Percentiles rank a stretch among this genome's conserved stretches.
These are phyloP conservation scores for Penicillium sp. DNA, from an alignment of 2,329 filamentous ascomycete species.

Conservation along the genomic window DNA sequence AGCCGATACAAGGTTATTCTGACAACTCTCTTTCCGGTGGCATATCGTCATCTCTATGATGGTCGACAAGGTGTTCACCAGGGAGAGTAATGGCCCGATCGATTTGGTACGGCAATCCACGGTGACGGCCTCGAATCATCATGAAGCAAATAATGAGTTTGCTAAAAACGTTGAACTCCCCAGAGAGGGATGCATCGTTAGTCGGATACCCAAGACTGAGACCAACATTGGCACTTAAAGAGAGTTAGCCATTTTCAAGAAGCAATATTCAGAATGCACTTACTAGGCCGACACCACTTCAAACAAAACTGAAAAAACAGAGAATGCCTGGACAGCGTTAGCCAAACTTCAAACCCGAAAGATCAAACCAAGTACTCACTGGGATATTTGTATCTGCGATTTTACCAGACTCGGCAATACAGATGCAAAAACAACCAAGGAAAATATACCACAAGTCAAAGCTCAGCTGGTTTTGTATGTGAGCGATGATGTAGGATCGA, in stretches of 20 bases:
- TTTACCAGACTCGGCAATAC: slow-evolving; percentile 52
- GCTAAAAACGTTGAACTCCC: slow-evolving; percentile 48
- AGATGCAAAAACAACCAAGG: slow-evolving; percentile 59
- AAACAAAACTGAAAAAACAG: background rate
- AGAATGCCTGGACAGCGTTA: background rate
- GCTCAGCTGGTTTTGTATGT: slow-evolving; percentile 63
- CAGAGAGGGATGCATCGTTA: background rate
- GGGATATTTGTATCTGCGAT: slow-evolving; percentile 29
- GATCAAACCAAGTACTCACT: slow-evolving; percentile 12
- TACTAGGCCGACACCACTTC: background rate
- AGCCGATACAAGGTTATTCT: no score
- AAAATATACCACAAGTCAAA: slow-evolving; percentile 68
- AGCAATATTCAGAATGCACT: background rate
- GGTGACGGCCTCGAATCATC: slow-evolving; percentile 58
- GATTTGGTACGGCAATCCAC: slow-evolving; percentile 57
- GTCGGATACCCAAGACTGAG: background rate
- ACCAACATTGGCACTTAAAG: background rate
- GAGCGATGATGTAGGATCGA: slow-evolving; percentile 33
- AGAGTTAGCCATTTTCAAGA: background rate
- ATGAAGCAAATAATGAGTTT: slow-evolving; percentile 58
- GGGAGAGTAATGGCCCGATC: slow-evolving; percentile 37
- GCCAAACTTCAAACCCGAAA: background rate
- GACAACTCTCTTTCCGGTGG: no score
- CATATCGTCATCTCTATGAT: no score
- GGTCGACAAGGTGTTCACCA: background rate